A percentile compares a stretch with the other conserved stretches of the same genome.
phyloP scores from a whole-genome alignment of 257 asterid species.

The Rubia yunnanensis region DNA sequence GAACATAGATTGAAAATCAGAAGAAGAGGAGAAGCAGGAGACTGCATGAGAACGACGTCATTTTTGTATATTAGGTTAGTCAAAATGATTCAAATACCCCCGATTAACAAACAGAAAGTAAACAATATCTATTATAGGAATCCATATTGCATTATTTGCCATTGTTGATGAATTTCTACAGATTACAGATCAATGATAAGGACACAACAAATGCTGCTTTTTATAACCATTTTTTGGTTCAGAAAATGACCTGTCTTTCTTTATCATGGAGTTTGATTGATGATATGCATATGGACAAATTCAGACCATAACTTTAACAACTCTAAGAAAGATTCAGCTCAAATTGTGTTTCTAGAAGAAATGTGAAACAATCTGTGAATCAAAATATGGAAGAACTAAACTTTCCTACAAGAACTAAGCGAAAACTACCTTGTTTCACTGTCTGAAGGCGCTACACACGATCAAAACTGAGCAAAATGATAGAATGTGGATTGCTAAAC shows the following conservation, averaged over 20 bases:
- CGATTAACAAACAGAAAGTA: too few relatives aligned
- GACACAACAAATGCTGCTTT: background rate
- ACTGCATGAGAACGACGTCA: too few relatives aligned
- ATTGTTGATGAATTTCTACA: background rate
- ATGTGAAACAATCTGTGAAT: background rate
- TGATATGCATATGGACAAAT: background rate
- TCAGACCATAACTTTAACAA: background rate
- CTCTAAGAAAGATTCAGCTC: background rate
- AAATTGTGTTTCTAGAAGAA: background rate
- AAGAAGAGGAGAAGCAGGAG: too few relatives aligned
- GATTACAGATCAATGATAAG: background rate
- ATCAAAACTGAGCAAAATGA: background rate
- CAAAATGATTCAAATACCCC: too few relatives aligned
- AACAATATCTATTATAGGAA: too few relatives aligned
- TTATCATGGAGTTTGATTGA: background rate
- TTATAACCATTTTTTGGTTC: background rate
- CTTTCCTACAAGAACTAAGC: background rate
- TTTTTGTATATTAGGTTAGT: too few relatives aligned
- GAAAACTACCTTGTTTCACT: background rate
- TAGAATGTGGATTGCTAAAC: slow-evolving; percentile 12
- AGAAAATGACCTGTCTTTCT: background rate
- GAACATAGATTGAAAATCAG: too few relatives aligned
- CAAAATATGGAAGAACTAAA: background rate
- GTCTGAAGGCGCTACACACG: background rate
- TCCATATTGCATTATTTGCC: too few relatives aligned